phyloP scores from a whole-genome alignment of 2,329 filamentous ascomycete genomes.

The Colletotrichum echinochloae region DNA sequence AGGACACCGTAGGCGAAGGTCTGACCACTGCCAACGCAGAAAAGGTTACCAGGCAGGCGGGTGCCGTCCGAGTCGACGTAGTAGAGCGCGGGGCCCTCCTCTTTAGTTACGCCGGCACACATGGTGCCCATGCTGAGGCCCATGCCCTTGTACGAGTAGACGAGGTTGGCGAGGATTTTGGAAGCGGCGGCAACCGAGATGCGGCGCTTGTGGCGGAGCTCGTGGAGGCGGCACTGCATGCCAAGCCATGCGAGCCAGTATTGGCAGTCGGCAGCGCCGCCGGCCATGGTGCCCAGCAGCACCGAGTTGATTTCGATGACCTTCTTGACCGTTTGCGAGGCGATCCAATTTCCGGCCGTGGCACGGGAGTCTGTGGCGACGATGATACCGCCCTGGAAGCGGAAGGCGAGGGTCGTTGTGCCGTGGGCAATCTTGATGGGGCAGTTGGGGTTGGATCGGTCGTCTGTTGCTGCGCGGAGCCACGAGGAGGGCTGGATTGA shows the following conservation, averaged over 20 bases:
- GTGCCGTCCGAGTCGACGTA: slow-evolving; percentile 99
- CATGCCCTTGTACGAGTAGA: slow-evolving; percentile 99
- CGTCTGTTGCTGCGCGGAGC: slow-evolving; percentile 97
- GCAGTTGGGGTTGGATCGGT: slow-evolving; percentile 95
- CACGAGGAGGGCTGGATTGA: slow-evolving; percentile 82
- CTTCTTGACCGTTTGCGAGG: slow-evolving; percentile 99
- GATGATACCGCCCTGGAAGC: slow-evolving; percentile 98
- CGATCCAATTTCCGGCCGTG: slow-evolving; percentile 98
- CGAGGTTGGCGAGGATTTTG: slow-evolving; percentile 98
- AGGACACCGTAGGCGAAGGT: slow-evolving; percentile 99
- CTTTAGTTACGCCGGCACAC: slow-evolving; percentile 95
- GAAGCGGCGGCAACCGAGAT: slow-evolving; percentile 97
- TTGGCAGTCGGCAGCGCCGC: slow-evolving; percentile 98
- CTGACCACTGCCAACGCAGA: slow-evolving; percentile 98
- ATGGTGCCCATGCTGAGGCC: slow-evolving; percentile 99
- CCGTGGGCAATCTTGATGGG: slow-evolving; percentile 99
- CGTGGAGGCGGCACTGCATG: slow-evolving; percentile 99
- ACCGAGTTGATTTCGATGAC: slow-evolving; percentile 98
- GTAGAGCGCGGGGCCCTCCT: slow-evolving; percentile 97
- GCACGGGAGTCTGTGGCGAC: slow-evolving; percentile 98
- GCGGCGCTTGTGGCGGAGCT: slow-evolving; percentile 98
- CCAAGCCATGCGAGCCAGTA: slow-evolving; percentile 99
- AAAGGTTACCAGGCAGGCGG: slow-evolving; percentile 90
- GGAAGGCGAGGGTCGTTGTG: slow-evolving; percentile 96
- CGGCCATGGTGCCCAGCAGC: slow-evolving; percentile 96